These are phyloP conservation scores for Andalucia godoyi DNA, from an alignment of 78 protist genomes.

Conservation along the genomic window DNA sequence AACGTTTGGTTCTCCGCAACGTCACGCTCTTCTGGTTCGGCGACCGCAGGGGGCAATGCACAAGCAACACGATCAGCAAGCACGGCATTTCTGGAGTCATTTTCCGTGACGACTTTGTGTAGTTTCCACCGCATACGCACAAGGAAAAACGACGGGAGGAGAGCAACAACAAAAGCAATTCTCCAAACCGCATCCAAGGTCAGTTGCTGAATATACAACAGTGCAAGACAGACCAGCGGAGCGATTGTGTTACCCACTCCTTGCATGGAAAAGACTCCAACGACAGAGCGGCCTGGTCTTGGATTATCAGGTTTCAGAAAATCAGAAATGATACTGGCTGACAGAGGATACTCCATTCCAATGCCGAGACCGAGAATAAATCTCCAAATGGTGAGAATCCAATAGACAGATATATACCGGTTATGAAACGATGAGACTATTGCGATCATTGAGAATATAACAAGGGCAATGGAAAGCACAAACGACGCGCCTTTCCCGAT, in stretches of 20 bases:
- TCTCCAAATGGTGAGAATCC: neutral
- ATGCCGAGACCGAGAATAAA: conserved; percentile 59
- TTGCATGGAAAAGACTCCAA: conserved; percentile 59
- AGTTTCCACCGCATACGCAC: neutral
- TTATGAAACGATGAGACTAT: neutral
- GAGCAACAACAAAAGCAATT: neutral
- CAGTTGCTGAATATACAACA: neutral
- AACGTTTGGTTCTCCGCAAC: too few species aligned
- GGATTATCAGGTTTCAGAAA: too few species aligned
- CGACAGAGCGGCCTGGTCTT: conserved; percentile 18
- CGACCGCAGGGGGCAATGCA: neutral
- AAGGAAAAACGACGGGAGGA: neutral
- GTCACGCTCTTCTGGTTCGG: neutral
- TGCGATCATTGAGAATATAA: neutral
- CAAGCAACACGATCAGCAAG: neutral
- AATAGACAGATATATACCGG: neutral
- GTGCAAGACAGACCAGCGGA: conserved; percentile 15
- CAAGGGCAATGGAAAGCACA: neutral
- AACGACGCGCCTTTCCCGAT: neutral
- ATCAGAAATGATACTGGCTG: conserved; percentile 39
- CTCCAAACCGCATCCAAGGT: conserved; percentile 54
- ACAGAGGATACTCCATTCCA: conserved; percentile 73
- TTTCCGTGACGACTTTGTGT: neutral
- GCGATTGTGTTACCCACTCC: conserved; percentile 51
- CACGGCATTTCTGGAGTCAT: neutral